Base-by-base conservation (phyloP, 345 rosid species). In the Eucalyptus curtisii region DNA sequence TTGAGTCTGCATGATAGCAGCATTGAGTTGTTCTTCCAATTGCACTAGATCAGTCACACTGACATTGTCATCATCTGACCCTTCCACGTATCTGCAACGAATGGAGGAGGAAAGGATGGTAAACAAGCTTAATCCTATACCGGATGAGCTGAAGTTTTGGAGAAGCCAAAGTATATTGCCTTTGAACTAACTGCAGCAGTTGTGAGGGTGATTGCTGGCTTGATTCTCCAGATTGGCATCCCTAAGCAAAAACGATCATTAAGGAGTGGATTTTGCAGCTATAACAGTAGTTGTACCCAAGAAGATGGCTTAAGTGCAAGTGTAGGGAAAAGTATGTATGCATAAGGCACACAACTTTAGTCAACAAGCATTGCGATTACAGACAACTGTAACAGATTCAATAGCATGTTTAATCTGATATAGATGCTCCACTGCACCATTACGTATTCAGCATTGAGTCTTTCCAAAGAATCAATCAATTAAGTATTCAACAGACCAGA, bases 71-170 rank as follows among this genome's bases (percentile, higher is more conserved):
- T 49, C 40, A 24, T 89, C 87, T 49, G 92, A 87, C 71, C 88
- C 95, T 87, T 92, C 92, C 89, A 90, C 55, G 7, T 81, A 86
- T 84, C 95, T 94, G 93, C 90, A 89, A 86, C 24, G 31, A 17
- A 84, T 57, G n/a, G n/a, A 44, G 45, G 37, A 79, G 49, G 42
- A 7, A 79, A n/a, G 48, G 42, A 40, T 64, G 79, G 47, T 53
- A 4, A 57, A 48, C 66, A 64, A 37, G n/a, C 40, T 19, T 50
- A 33, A 49, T 47, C n/a, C 27, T 30, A 33, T 37, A 1, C 45
- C 1, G 12, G 22, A 10, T 66, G 42, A 61, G 13, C 3, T 79
- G 68, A 49, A 44, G 2, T 31, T 52, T 20, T 57, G 57, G 86
- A 22, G 30, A 27, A 25, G 37, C 61, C 85, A 25, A 81, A 89